Evolutionary conservation across 768 basidiomycete genomes (phyloP).

Genomic region (Boletellus emodensis): DNA sequence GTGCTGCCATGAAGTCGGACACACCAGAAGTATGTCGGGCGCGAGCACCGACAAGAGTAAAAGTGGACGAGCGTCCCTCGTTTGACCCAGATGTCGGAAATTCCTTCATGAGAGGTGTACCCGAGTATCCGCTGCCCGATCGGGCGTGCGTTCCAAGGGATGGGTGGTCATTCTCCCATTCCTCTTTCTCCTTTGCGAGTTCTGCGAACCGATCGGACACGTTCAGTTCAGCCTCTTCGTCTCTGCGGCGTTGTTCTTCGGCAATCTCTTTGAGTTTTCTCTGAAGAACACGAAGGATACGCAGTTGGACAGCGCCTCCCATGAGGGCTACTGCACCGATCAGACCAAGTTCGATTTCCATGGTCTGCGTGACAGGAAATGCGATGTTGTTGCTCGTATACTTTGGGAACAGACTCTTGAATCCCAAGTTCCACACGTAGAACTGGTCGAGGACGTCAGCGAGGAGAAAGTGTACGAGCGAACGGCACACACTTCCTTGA

Average conservation of each 20-base stretch:
- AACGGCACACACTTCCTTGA: slow-evolving; percentile 72
- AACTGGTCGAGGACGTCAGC: slow-evolving; percentile 50
- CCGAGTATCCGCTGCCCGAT: slow-evolving; percentile 60
- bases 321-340: slow-evolving; percentile 79
- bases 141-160: slow-evolving; percentile 56
- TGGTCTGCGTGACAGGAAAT: slow-evolving; percentile 84
- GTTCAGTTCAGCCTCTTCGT: slow-evolving; percentile 70
- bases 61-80: slow-evolving; percentile 40
- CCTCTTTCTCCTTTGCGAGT: slow-evolving; percentile 64
- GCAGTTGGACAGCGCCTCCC: slow-evolving; percentile 87
- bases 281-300: slow-evolving; percentile 76
- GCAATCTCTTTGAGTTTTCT: slow-evolving; percentile 76
- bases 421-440: slow-evolving; percentile 95
- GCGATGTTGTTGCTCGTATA: slow-evolving; percentile 60
- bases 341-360: slow-evolving; percentile 91
- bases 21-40: slow-evolving; percentile 60
- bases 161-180: slow-evolving; percentile 88
- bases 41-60: slow-evolving; percentile 51
- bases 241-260: slow-evolving; percentile 65
- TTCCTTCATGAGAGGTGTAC: slow-evolving; percentile 64
- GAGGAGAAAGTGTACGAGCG: background rate
- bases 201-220: slow-evolving; percentile 67
- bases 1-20: slow-evolving; percentile 69
- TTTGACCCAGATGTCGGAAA: slow-evolving; percentile 48
- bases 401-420: slow-evolving; percentile 73